Base-by-base conservation (phyloP, 2,329 filamentous ascomycete genomes). In the Clarireedia paspali region DNA sequence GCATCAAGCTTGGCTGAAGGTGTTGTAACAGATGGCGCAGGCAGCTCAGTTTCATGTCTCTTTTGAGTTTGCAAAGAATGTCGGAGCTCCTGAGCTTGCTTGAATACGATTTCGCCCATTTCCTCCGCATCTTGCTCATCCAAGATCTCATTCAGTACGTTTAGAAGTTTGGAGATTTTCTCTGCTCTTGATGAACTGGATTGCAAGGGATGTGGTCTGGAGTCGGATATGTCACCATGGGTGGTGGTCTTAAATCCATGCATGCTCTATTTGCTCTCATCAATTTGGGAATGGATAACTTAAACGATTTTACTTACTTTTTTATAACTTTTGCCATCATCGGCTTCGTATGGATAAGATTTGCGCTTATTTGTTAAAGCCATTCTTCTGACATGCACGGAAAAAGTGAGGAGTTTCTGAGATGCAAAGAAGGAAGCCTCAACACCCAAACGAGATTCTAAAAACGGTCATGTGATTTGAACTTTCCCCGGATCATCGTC, bases 151-250 rank as follows among this genome's bases (percentile, higher is more conserved):
- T 67, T 60, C 27, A 68, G 52, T 30, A 64, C 62, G 50, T 45
- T 54, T n/a, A 67, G 47, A 23, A 68, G 60, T 36, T 58, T 63
- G 23, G 55, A 50, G 20, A 66, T 54, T 46, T 65, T 66, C 38
- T 57, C 53, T 27, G 30, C 50, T 44, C 38, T 57, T 56, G 5
- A 38, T 26, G 34, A 7, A 52, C 26, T 39, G 5, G 27, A 20
- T 50, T 26, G 39, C 15, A 52, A 20, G 40, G 3, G 27, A 39
- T 50, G 12, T 40, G 42, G 46, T 34, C 44, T 47, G 34, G 45
- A 53, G 36, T 49, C 42, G 17, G 30, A 14, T 27, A 34, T 34
- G 9, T 12, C 30, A 34, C 9, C 30, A 14, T 12, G 30, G 30
- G 10, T 9, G 30, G 30, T 34, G 30, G 30, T 5, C 30, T 34